These are phyloP conservation scores for Leccinum boreale DNA, from an alignment of 768 basidiomycete species.

Conservation along the genomic window DNA sequence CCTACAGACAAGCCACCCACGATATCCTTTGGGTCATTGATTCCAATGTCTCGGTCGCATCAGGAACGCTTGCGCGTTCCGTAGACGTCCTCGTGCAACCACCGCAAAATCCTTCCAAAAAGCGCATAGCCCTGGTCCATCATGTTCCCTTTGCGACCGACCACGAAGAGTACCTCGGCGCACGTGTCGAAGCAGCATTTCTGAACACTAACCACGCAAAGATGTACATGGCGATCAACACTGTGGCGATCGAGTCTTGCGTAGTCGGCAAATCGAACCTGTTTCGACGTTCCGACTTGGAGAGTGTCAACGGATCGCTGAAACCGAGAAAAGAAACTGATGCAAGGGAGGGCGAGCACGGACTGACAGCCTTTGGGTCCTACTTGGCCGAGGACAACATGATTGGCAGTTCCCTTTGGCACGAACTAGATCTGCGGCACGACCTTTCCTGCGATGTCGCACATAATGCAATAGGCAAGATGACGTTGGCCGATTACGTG, in stretches of 20 bases:
- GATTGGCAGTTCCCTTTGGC: constrained; percentile 92
- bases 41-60: constrained; percentile 82
- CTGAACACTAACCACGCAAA: constrained; percentile 97
- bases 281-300: constrained; percentile 86
- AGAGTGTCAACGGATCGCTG: constrained; percentile 65
- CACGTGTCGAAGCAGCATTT: constrained; percentile 88
- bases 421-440: constrained; percentile 85
- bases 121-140: constrained; percentile 81
- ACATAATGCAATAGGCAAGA: constrained; percentile 83
- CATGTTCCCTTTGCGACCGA: constrained; percentile 90
- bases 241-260: constrained; percentile 86
- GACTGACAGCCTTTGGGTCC: constrained; percentile 77
- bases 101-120: constrained; percentile 32
- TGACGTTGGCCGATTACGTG: constrained; percentile 82
- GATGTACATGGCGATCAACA: constrained; percentile 95
- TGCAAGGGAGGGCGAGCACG: constrained; percentile 33
- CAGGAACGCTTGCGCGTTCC: constrained; percentile 78
- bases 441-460: constrained; percentile 90
- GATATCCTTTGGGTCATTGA: constrained; percentile 97
- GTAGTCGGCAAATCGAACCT: constrained; percentile 96
- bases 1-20: constrained; percentile 76
- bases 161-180: constrained; percentile 68
- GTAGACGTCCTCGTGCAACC: constrained; percentile 68
- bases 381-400: constrained; percentile 98
- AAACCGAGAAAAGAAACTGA: constrained; percentile 38